Evolutionary conservation across 2,329 filamentous ascomycete genomes (phyloP).

Genomic region (Xylariaceae sp.): DNA sequence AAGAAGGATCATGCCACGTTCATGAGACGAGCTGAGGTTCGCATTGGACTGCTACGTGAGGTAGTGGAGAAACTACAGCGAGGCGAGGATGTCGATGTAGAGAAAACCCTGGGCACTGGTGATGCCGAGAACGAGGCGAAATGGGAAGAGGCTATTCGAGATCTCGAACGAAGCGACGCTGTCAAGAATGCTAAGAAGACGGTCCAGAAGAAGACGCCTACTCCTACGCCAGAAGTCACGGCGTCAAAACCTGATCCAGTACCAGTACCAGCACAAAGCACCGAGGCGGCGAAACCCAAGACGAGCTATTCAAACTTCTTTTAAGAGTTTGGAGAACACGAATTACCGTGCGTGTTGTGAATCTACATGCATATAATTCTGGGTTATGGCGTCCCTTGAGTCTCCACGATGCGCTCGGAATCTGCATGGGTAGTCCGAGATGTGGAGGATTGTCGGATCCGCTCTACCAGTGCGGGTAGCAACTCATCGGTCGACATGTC

Average conservation of each 20-base stretch:
- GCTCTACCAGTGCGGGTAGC: conserved; percentile 52
- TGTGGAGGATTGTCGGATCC: conserved; percentile 36
- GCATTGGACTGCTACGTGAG: conserved; percentile 70
- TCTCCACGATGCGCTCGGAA: conserved; percentile 23
- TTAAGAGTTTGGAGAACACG: conserved; percentile 31
- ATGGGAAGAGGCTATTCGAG: conserved; percentile 75
- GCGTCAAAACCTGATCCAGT: conserved; percentile 22
- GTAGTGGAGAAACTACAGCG: conserved; percentile 64
- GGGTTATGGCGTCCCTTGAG: conserved; percentile 36
- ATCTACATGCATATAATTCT: conserved; percentile 48
- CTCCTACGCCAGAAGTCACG: conserved; percentile 23
- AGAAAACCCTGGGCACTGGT: conserved; percentile 73
- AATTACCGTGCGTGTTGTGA: conserved; percentile 11
- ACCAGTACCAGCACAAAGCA: conserved; percentile 17
- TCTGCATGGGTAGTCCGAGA: conserved; percentile 14
- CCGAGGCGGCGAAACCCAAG: conserved; percentile 24
- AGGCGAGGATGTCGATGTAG: conserved; percentile 79
- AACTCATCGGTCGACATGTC: conserved; percentile 54
- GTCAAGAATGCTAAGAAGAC: conserved; percentile 44
- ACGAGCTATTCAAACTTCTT: conserved; percentile 45
- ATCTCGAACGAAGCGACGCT: conserved; percentile 60
- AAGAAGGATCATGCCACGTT: conserved; percentile 70
- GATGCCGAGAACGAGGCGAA: conserved; percentile 68
- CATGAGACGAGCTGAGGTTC: conserved; percentile 69
- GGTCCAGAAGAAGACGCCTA: conserved; percentile 35